phyloP scores from a whole-genome alignment of 164 flowering plant genomes.

The Liriodendron chinense region DNA sequence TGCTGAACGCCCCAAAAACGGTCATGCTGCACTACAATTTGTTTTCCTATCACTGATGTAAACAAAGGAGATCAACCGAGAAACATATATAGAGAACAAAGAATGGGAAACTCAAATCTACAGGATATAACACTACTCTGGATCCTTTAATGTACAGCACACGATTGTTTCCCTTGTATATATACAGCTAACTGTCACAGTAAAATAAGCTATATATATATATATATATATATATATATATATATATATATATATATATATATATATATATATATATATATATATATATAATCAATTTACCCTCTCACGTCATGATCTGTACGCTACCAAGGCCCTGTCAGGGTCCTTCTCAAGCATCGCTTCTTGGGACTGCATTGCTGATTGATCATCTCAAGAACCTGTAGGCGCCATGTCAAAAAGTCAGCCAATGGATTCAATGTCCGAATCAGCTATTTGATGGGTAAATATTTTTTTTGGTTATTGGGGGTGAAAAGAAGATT shows the following conservation, averaged over 20 bases:
- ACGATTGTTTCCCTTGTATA: slow-evolving; percentile 20
- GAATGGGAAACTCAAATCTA: slow-evolving; percentile 11
- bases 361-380: slow-evolving; percentile 38
- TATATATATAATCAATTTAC: neutral
- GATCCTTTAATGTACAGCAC: slow-evolving; percentile 11
- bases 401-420: slow-evolving; percentile 2
- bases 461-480: too few relatives aligned
- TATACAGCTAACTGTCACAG: slow-evolving; percentile 28
- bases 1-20: neutral
- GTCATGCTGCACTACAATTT: neutral
- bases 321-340: slow-evolving; percentile 67
- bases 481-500: too few relatives aligned
- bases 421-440: too few relatives aligned
- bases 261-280: neutral
- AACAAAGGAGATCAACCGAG: neutral
- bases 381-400: slow-evolving; percentile 63
- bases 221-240: too few relatives aligned
- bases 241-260: too few relatives aligned
- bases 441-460: too few relatives aligned
- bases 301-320: neutral
- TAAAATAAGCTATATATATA: neutral
- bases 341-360: slow-evolving; percentile 64
- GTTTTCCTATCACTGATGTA: neutral
- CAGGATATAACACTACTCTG: slow-evolving; percentile 1
- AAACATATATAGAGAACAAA: slow-evolving; percentile 8